Base-by-base conservation (phyloP, 2,329 filamentous ascomycete genomes). In the Scedosporium apiospermum region DNA sequence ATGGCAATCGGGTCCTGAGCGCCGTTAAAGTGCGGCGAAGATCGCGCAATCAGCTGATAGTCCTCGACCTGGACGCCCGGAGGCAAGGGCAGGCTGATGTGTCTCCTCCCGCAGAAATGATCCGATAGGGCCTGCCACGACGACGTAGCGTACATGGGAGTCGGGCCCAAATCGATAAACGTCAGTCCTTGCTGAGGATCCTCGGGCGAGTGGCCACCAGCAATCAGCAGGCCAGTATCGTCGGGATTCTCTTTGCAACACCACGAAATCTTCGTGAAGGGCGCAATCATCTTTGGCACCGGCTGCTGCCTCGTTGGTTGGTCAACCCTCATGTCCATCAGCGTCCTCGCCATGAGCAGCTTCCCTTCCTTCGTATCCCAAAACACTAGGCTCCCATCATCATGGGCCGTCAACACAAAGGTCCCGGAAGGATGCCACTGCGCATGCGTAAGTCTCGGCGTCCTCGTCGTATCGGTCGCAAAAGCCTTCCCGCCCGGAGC, bases 361-460 rank as follows among this genome's bases (percentile, higher is more conserved):
- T 90, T 86, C 6, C 91, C 91, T 70, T 98, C 93, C 69, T 92
- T 96, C 0, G 89, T 80, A 73, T 99, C 95, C 93, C 93, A 99
- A 67, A 98, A 89, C 0, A 96, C 93, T 57, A 99, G 78, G 68
- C 91, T 96, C 41, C 89, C 88, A 71, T 99, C 95, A 63, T 96
- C 92, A 70, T 97, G 90, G 1, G 88, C 90, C 0, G 91, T 96
- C 67, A 95, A 72, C 44, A 97, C 77, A 69, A 96, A 96, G 0
- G 91, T 96, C 0, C 93, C 95, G 1, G 91, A 96, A 0, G 95
- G 95, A 76, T 99, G 95, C 93, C 93, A 99, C 16, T 93, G 74
- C 1, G 91, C 93, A 68, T 96, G 90, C 1, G 88, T 91, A 65
- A 98, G 75, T 63, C 82, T 84, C 14, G 93, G 95, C 68, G 81